phyloP scores from a whole-genome alignment of 805 yeast genomes.

The Zygotorulaspora sp. region DNA sequence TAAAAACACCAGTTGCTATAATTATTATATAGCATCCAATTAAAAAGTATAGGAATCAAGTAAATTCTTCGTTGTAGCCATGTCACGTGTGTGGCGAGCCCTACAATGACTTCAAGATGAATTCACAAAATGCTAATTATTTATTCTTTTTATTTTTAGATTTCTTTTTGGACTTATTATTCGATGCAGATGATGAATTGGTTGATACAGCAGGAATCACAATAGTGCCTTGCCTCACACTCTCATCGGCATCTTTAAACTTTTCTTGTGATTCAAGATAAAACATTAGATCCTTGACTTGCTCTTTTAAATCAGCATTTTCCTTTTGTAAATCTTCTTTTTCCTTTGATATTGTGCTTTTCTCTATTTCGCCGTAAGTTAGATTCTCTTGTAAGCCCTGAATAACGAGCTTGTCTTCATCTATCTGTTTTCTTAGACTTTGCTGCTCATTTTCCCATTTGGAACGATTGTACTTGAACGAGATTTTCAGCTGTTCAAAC shows the following conservation, averaged over 20 bases:
- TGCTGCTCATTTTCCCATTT: slow-evolving; percentile 14
- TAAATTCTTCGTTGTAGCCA: too few relatives aligned
- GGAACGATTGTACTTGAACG: slow-evolving; percentile 18
- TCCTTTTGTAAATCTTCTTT: slow-evolving; percentile 36
- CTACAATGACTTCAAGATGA: too few relatives aligned
- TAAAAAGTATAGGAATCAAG: too few relatives aligned
- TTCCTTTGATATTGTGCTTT: slow-evolving; percentile 27
- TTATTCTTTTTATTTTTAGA: slow-evolving; percentile 21
- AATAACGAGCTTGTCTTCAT: slow-evolving; percentile 35
- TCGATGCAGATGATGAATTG: slow-evolving; percentile 6
- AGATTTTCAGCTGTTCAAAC: slow-evolving; percentile 19
- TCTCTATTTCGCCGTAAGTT: slow-evolving; percentile 40
- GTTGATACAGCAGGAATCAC: slow-evolving; percentile 36
- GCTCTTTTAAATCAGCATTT: slow-evolving; percentile 53
- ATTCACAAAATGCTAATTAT: too few relatives aligned
- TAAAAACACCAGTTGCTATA: too few relatives aligned
- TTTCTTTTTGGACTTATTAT: slow-evolving; percentile 7
- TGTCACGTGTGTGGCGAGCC: too few relatives aligned
- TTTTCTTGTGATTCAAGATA: slow-evolving; percentile 69
- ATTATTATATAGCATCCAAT: too few relatives aligned
- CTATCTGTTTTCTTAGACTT: slow-evolving; percentile 20
- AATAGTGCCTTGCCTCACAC: slow-evolving; percentile 66
- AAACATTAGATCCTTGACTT: slow-evolving; percentile 75
- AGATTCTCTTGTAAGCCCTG: slow-evolving; percentile 47
- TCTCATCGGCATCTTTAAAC: slow-evolving; percentile 65